Evolutionary conservation across 164 flowering plant species (phyloP), one percentile per base, ranked within the genome.

Genomic region (Platanus orientalis): DNA sequence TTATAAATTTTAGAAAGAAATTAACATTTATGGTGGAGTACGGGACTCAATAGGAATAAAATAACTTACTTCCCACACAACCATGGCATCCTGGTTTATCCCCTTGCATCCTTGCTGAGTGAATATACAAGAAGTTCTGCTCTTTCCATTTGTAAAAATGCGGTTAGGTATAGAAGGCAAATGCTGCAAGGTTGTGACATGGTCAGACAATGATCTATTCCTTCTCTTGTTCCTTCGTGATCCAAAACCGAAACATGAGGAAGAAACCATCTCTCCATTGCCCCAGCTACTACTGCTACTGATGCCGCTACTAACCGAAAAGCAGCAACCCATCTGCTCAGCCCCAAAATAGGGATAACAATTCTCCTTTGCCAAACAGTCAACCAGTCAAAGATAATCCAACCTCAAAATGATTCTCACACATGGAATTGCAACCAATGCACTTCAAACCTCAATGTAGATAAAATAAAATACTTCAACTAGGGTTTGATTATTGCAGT

Each of bases 51-150:
- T 19, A 25, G 5, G 21, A 66, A 19, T 20, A 64, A 63, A 1
- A 61, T 23, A 47, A 79, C 88, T 76, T 72, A 90, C 98, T 71
- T 89, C 96, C 96, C 96, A 90, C 7, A 85, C 96, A 64, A 90
- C 67, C 98, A 92, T 92, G 60, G 98, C 89, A 75, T 92, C 98
- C 76, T 92, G 98, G 69, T 92, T 92, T 51, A 88, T 83, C 54
- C 98, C 96, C 76, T 92, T 92, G 42, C 96, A 84, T 6, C 98
- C 98, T 66, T 89, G 96, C 71, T 90, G 96, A 25, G 98, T 90
- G 74, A 88, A 92, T 58, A 92, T 75, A 66, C 95, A 92, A 50
- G 96, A 84, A 67, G 69, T 75, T 45, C 77, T 79, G 62, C 86
- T 89, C 73, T 79, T 86, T 23, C 96, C 94, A 78, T 89, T 92